Evolutionary conservation across 768 basidiomycete species (phyloP).

Genomic region (Coprinopsis cinerea): DNA sequence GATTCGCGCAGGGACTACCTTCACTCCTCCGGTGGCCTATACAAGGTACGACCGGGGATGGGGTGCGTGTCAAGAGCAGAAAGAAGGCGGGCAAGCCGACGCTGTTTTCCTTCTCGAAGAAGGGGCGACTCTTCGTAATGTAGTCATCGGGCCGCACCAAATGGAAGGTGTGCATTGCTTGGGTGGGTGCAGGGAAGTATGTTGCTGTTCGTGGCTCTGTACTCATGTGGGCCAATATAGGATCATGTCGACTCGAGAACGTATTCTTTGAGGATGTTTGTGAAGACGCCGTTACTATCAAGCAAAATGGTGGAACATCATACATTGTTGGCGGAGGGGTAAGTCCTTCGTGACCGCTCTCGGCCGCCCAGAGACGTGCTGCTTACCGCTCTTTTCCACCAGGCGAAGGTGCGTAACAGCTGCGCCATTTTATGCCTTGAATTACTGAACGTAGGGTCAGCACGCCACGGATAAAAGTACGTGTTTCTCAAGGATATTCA

Average conservation of each 20-base stretch:
- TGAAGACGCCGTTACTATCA: constrained; percentile 36
- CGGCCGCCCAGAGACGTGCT: too few species aligned
- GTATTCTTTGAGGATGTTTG: constrained; percentile 32
- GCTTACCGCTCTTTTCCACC: too few species aligned
- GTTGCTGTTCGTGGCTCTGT: background rate
- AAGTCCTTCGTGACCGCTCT: constrained; percentile 10
- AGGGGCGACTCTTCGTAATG: constrained; percentile 34
- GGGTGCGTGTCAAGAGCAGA: constrained; percentile 27
- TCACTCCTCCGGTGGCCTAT: constrained; percentile 28
- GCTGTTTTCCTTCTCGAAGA: constrained; percentile 38
- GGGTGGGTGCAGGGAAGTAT: constrained; percentile 15
- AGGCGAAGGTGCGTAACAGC: constrained; percentile 23
- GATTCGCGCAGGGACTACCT: constrained; percentile 26
- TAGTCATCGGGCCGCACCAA: constrained; percentile 36
- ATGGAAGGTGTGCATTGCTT: constrained; percentile 37
- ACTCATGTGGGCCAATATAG: constrained; percentile 11
- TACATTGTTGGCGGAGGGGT: constrained; percentile 32
- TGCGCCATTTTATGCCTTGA: background rate
- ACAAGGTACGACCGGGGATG: constrained; percentile 34
- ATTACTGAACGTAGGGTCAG: constrained; percentile 11
- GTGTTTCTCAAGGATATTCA: background rate
- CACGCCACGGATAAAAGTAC: constrained; percentile 25
- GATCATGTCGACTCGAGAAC: constrained; percentile 25
- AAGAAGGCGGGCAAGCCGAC: constrained; percentile 33
- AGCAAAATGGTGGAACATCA: constrained; percentile 31